Base-by-base conservation (phyloP, 352 stramenopile species). In the Pythium oligandrum region DNA sequence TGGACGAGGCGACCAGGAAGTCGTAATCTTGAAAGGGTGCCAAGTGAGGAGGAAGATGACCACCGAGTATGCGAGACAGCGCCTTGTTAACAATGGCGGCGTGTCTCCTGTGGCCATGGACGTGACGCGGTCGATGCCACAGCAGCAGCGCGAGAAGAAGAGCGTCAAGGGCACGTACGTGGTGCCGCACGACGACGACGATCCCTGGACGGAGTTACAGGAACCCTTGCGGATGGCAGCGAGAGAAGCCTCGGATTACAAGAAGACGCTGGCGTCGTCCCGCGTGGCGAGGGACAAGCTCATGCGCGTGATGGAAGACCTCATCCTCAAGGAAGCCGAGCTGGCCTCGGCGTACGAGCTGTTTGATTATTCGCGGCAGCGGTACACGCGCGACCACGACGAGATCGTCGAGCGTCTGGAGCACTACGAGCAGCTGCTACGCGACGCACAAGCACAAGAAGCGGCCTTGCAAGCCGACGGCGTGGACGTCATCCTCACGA, bases 241-340 rank as follows among this genome's bases (percentile, higher is more conserved):
- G 0, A 26, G 17, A 26, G 17, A 26, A 26, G 17, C 17, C 17
- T 26, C 17, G 17, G 17, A 26, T 26, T 26, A 26, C 17, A 26
- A 26, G 17, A 26, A 26, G 17, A 32, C 3, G 38, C 53, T 88
- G 9, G 78, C 78, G 11, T 69, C 64, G 0, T 74, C 61, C 36
- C 64, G 78, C 35, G 64, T 88, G 38, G 57, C 57, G 44, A 58
- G 73, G 10, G 75, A 88, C 53, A 67, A 76, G 31, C 61, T 88
- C 36, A 78, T 84, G 71, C 73, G 67, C 52, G 60, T 71, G 43
- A 79, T 88, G 71, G 75, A 86, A 40, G 54, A 73, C 5, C 57
- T 89, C 31, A 71, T 83, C 42, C 56, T 89, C 26, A 76, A 84
- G 44, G 78, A 87, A 44, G 74, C 75, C 1, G 75, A 89, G 35